A percentile compares a stretch with the other conserved stretches of the same genome.
phyloP scores from a whole-genome alignment of 176 grass and related monocot species.

The bread wheat (Triticum aestivum) region IWGSC_CS_RefSeq_v2.1 NC_057801.1:476374292-476374791 shows the following conservation, averaged over 20 bases:
- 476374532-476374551: conserved; percentile 20
- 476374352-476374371: conserved; percentile 26
- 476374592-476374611: conserved; percentile 23
- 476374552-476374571: conserved; percentile 25
- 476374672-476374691: conserved; percentile 36
- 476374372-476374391: conserved; percentile 36
- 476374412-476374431: conserved; percentile 30
- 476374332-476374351: conserved; percentile 35
- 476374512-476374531: conserved; percentile 33
- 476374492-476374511: conserved; percentile 23
- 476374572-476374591: conserved; percentile 22
- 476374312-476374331: conserved; percentile 55
- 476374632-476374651: conserved; percentile 37
- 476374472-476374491: conserved; percentile 22
- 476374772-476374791: conserved; percentile 19
- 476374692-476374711: conserved; percentile 29
- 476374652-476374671: conserved; percentile 33
- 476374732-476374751: conserved; percentile 27
- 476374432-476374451: conserved; percentile 23
- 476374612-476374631: conserved; percentile 29
- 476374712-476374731: conserved; percentile 32
- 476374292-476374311: conserved; percentile 81
- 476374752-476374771: conserved; percentile 9
- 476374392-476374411: conserved; percentile 5
- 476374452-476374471: conserved; percentile 31